phyloP scores from a whole-genome alignment of 73 alveolate species.

The Symbiodinium pilosum region DNA sequence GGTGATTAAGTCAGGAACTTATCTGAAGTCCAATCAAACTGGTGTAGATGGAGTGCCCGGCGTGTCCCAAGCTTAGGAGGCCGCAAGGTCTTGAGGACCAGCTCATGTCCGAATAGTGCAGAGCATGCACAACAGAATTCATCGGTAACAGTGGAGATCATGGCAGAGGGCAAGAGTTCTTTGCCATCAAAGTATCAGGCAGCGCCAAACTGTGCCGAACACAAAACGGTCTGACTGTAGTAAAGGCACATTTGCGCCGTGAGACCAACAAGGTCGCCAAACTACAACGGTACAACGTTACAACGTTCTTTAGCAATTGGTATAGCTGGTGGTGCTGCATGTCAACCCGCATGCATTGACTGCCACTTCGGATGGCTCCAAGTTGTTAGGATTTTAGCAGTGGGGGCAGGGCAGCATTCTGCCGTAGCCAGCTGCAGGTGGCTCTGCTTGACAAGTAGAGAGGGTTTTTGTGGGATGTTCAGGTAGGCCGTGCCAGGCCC shows the following conservation, averaged over 20 bases:
- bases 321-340: too few relatives aligned
- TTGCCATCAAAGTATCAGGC: too few relatives aligned
- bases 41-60: too few relatives aligned
- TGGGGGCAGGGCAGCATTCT: slow-evolving; percentile 7
- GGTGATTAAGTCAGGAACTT: too few relatives aligned
- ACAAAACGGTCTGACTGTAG: background rate
- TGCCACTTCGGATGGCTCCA: background rate
- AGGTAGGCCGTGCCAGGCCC: background rate
- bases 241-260: background rate
- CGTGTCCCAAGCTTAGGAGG: too few relatives aligned
- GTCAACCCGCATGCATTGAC: too few relatives aligned
- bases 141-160: background rate
- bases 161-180: background rate
- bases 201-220: too few relatives aligned
- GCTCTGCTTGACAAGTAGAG: background rate
- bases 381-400: background rate
- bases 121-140: background rate
- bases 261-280: background rate
- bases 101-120: background rate
- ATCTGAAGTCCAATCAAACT: too few relatives aligned
- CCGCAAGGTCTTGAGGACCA: too few relatives aligned
- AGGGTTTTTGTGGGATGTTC: background rate
- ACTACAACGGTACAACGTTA: too few relatives aligned
- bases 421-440: slow-evolving; percentile 18
- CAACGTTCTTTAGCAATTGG: background rate